phyloP scores from a whole-genome alignment of 176 grass and related monocot species.

The Olyra latifolia region DNA sequence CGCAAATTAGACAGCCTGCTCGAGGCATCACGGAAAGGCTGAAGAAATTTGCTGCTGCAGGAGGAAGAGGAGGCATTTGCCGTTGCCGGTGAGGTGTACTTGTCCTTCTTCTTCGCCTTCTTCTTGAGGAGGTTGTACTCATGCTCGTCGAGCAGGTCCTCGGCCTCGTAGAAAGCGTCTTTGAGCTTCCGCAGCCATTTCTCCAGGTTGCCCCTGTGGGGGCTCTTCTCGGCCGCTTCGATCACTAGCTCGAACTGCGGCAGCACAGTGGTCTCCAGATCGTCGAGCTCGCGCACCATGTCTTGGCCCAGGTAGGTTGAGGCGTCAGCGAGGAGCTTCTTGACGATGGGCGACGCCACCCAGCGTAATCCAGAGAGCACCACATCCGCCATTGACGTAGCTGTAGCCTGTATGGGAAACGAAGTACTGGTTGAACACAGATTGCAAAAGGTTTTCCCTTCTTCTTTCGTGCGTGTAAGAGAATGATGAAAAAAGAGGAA shows the following conservation, averaged over 20 bases:
- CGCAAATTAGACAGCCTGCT: background rate
- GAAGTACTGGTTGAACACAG: no score
- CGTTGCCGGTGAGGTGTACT: no score
- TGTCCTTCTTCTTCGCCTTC: background rate
- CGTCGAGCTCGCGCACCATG: background rate
- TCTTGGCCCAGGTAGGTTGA: background rate
- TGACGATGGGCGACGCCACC: no score
- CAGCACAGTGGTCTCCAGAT: background rate
- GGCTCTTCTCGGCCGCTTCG: background rate
- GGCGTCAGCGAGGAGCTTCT: no score
- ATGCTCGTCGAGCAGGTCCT: slow-evolving; percentile 1
- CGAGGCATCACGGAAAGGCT: background rate
- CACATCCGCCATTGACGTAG: no score
- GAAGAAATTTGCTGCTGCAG: background rate
- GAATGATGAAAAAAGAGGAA: no score
- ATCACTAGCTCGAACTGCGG: background rate
- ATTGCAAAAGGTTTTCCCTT: no score
- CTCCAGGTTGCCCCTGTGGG: background rate
- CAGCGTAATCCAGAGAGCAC: no score
- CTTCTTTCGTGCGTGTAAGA: no score
- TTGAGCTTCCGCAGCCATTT: background rate
- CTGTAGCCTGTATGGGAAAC: no score
- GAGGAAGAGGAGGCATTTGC: background rate
- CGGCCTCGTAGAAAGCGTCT: background rate
- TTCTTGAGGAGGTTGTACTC: background rate